Base-by-base conservation (phyloP, 352 stramenopile genomes). In the Bremia lactucae region DNA sequence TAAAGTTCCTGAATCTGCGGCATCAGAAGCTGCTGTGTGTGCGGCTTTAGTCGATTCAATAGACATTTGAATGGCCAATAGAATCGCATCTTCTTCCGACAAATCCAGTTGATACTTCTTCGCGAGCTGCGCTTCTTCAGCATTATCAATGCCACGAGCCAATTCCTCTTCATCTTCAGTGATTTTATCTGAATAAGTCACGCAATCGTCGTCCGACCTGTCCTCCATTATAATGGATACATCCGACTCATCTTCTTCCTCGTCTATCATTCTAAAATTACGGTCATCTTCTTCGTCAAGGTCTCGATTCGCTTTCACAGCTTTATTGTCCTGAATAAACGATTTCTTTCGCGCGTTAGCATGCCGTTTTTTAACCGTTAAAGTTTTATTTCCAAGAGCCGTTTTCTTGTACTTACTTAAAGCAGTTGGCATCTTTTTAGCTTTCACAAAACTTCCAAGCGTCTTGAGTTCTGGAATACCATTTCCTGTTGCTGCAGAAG, bases 31-130 rank as follows among this genome's bases (percentile, higher is more conserved):
- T n/a, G n/a, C n/a, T n/a, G n/a, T n/a, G n/a, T n/a, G n/a, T n/a
- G n/a, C n/a, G n/a, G n/a, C 42, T 40, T 42, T 19, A 6, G 19
- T 20, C 20, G 9, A 0, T 14, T 46, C 24, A 20, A 34, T 55
- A 0, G 73, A 88, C 53, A 84, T 74, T 23, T 75, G 66, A 33
- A 88, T 66, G 5, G 71, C 76, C 56, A 85, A 42, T 13, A 73
- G 40, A 13, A 81, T 48, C 3, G 76, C 76, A 28, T 88, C 76
- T 49, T 86, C 76, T 31, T 88, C 76, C 2, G 71, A 75, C 52
- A 88, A 62, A 19, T 78, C 73, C 38, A 81, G 43, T 43, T 88
- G 76, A 31, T 83, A 80, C 26, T 77, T 62, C 19, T 75, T 72
- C 40, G 80, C 67, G 36, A 83, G 53, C 13, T 45, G 64, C 42